A percentile compares a stretch with the other conserved stretches of the same genome.
Evolutionary conservation across 208 protist genomes (phyloP).

Genomic region (Trypanosomatidae sp.): DNA sequence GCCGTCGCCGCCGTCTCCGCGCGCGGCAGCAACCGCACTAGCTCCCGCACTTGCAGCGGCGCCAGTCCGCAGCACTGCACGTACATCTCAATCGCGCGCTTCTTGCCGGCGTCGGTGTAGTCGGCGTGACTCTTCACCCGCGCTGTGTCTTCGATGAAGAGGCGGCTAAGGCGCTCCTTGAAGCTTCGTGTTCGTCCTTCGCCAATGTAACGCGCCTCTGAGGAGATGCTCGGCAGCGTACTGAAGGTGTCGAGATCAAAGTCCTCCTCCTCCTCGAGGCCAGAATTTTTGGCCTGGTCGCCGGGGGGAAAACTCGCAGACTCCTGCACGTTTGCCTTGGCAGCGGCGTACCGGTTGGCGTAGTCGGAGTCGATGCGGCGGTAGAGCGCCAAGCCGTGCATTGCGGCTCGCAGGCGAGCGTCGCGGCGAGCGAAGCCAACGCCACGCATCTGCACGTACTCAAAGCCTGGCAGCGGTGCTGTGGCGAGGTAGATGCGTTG

Average conservation of each 20-base stretch:
- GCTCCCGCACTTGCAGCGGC: constrained; percentile 30
- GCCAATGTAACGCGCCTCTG: constrained; percentile 7
- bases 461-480: constrained; percentile 62
- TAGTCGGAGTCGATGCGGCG: constrained; percentile 68
- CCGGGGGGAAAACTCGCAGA: too few species aligned
- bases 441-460: constrained; percentile 53
- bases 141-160: too few species aligned
- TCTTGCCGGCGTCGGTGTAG: constrained; percentile 57
- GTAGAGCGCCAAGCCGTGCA: constrained; percentile 76
- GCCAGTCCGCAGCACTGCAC: constrained; percentile 56
- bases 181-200: too few species aligned
- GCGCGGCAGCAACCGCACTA: constrained; percentile 30
- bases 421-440: constrained; percentile 64
- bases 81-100: constrained; percentile 62
- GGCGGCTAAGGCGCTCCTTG: background rate
- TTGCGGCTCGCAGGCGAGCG: constrained; percentile 65
- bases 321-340: background rate
- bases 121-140: background rate
- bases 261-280: constrained; percentile 1
- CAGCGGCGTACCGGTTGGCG: constrained; percentile 19
- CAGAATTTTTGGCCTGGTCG: background rate
- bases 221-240: constrained; percentile 14
- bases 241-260: constrained; percentile 34
- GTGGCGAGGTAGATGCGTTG: constrained; percentile 59
- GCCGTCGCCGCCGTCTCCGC: background rate